Evolutionary conservation across 2,329 filamentous ascomycete species (phyloP), one percentile per base, ranked within the genome.

Genomic region (Ascochyta koolunga): DNA sequence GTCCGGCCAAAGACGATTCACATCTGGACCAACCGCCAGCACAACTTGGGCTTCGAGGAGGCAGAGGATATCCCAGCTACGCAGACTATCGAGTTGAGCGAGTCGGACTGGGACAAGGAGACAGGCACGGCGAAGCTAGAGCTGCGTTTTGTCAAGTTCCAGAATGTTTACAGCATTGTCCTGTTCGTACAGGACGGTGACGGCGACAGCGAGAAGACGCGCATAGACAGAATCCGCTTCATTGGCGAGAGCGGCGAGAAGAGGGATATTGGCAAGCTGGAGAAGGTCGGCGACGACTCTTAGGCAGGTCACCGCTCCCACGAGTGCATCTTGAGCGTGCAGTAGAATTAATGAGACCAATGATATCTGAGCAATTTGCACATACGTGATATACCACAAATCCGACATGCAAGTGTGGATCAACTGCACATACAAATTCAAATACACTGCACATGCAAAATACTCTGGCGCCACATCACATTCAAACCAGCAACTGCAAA

Each of bases 111-210:
- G 93, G 78, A 82, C 56, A 65, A 72, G 56, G 73, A 77, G 65
- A 82, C 79, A 2, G 77, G 75, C 16, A 82, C 80, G 1, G 80
- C 80, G 16, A 81, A 79, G 67, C 63, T 82, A 24, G 79, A 82
- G 76, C 78, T 98, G 66, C 89, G 93, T 13, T 97, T 93, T 70
- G 95, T 99, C 77, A 97, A 97, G 79, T 99, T 98, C 81, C 95
- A 98, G 78, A 96, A 92, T 71, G 89, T 97, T 48, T 89, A 86
- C 55, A 95, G 88, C 58, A 72, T 99, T 66, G 89, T 96, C 16
- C 66, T 99, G 10, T 99, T 97, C 74, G 87, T 99, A 29, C 89
- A 90, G 48, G 88, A 96, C 71, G 79, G 77, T 3, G 93, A 92
- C 2, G 90, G 93, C 49, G 88, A 91, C 45, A 85, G 88, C 37